Percentiles rank a stretch among this genome's conserved stretches.
Conservation (phyloP, 306 rosid species). For the Mimosa bimucronata region DNA sequence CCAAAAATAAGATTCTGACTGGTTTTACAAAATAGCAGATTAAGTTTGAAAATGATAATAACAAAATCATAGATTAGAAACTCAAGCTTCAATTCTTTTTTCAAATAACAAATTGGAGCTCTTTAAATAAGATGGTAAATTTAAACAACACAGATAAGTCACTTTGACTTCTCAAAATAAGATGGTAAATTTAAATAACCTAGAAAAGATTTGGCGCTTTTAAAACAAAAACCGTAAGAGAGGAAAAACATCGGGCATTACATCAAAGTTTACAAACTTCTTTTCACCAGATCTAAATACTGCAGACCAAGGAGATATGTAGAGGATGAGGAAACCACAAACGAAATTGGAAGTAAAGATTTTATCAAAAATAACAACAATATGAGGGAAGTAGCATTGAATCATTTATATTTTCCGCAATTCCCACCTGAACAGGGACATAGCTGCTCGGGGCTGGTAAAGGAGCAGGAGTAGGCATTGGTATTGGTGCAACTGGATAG, state of each 20-base stretch:
- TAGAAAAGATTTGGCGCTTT: constrained; percentile 4
- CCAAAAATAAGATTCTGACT: not conserved
- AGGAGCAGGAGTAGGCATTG: constrained; percentile 79
- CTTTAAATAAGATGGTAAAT: no score
- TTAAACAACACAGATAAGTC: not conserved
- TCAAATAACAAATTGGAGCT: not conserved
- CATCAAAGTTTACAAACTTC: constrained; percentile 1
- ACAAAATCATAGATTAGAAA: not conserved
- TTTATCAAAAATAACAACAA: not conserved
- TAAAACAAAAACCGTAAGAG: not conserved
- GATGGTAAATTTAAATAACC: not conserved
- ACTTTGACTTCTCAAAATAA: constrained; percentile 15
- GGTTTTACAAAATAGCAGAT: not conserved
- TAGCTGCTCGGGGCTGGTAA: constrained; percentile 88
- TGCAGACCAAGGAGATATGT: not conserved
- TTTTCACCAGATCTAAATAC: not conserved
- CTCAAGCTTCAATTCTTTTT: not conserved
- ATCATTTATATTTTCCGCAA: constrained; percentile 1
- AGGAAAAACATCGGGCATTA: not conserved
- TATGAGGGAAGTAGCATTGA: not conserved
- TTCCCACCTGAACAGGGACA: constrained; percentile 85
- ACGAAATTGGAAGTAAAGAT: not conserved
- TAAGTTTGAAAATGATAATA: not conserved
- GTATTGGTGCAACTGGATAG: constrained; percentile 90
- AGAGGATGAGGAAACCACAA: not conserved